Evolutionary conservation across 495 filamentous ascomycete species (phyloP), one percentile per base, ranked within the genome.

Genomic region (Annulohypoxylon maeteangense): DNA sequence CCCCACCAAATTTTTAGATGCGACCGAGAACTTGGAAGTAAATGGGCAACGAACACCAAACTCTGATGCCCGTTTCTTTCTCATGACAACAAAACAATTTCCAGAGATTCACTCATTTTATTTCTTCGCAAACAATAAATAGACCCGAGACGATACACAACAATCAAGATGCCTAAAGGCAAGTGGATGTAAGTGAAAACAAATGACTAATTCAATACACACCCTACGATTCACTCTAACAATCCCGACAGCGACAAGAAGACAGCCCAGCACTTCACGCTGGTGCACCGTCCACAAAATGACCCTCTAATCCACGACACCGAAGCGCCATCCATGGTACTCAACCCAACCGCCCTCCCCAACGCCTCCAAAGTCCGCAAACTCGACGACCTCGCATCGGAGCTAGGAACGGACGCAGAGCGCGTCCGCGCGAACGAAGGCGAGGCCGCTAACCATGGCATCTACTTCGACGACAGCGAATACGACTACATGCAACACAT

Each of bases 401-500:
- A 97, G 78, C 90, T 98, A 51, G 90, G 91, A 7, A 77, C 82
- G 50, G 83, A 87, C 18, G 84, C 80, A 20, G 70, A 75, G 29
- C 78, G 78, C 42, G 84, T 97, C 63, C 90, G 94, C 73, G 85
- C 87, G 47, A 98, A 99, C 80, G 96, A 98, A 79, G 96, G 96
- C 68, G 94, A 98, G 79, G 96, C 96, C 4, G 95, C 96, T 66
- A 92, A 92, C 79, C 87, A 97, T 79, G 96, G 96, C 54, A 86
- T 99, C 64, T 98, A 92, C 86, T 90, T 76, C 74, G 88, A 90
- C 76, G 95, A 99, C 79, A 91, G 93, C 60, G 87, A 91, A 72
- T 99, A 99, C 81, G 96, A 99, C 75, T 99, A 99, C 81, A 98
- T 99, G 95, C 95, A 99, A 79, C 96, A 99, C 81, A 84, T 99